Percentiles rank a stretch among this genome's conserved stretches.
These are phyloP conservation scores for Oryza australiensis DNA, from an alignment of 176 grass and related monocot species.

Conservation along the genomic window DNA sequence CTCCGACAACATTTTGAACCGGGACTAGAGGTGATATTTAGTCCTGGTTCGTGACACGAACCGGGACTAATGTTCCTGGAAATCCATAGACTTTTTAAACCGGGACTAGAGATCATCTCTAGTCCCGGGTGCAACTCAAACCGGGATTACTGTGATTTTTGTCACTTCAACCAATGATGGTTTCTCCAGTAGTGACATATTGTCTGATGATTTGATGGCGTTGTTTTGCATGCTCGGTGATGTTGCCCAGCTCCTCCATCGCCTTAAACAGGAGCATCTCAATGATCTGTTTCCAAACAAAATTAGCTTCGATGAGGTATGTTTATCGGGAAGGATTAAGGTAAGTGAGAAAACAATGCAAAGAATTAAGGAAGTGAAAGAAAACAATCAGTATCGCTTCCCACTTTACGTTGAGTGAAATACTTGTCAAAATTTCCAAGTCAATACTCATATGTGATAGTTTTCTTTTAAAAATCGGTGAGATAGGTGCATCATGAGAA, in stretches of 20 bases:
- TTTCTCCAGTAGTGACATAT: too few relatives aligned
- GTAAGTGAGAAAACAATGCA: too few relatives aligned
- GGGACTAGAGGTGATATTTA: too few relatives aligned
- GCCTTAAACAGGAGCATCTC: slow-evolving; percentile 94
- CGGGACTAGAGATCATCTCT: too few relatives aligned
- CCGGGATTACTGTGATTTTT: too few relatives aligned
- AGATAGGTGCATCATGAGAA: neutral
- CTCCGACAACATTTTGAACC: too few relatives aligned
- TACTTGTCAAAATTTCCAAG: neutral
- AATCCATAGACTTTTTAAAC: too few relatives aligned
- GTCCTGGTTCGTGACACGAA: too few relatives aligned
- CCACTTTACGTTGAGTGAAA: neutral
- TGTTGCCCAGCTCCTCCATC: slow-evolving; percentile 79
- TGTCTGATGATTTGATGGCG: slow-evolving; percentile 89
- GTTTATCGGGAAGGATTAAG: neutral
- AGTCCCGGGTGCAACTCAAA: too few relatives aligned
- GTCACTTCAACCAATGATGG: too few relatives aligned
- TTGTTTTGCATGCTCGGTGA: slow-evolving; percentile 82
- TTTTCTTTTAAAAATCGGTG: neutral
- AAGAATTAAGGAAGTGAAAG: too few relatives aligned
- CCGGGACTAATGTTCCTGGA: too few relatives aligned
- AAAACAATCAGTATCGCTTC: neutral
- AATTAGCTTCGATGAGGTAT: neutral
- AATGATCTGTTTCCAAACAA: slow-evolving; percentile 58
- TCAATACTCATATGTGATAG: neutral